Evolutionary conservation across 257 asterid species (phyloP), one percentile per base, ranked within the genome.

Genomic region (Solanum etuberosum): DNA sequence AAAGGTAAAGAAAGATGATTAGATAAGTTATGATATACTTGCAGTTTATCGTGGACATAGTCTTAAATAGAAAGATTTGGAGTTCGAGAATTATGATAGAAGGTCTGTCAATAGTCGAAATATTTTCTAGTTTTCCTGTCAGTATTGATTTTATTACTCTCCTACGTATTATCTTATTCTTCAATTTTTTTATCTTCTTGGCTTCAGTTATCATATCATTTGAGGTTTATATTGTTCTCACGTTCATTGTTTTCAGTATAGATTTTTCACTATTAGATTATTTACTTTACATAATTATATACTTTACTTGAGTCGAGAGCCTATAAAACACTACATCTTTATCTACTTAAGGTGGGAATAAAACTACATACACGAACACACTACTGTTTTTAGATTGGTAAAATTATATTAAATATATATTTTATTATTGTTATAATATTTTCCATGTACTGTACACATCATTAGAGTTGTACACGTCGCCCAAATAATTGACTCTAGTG

Each of bases 21-120:
- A 59, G 11, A 59, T 8, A 21, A 59, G 67, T 21, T 23, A 59
- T 9, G 3, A 21, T 21, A 59, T 1, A 59, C 2, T 21, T 59
- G 67, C 1, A 23, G 5, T 1, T 59, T 21, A 4, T 21, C 1
- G 3, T 4, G 14, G 7, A 59, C 1, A 23, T 59, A 0, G 9
- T 4, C 0, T 10, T 59, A 23, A 0, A 59, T 9, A 59, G 5
- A 3, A 59, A 59, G 29, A 59, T 59, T 59, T 59, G 1, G 1
- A 59, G 7, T 9, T 23, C 0, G 0, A 59, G 1, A 9, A 59
- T 59, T 9, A 4, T 23, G 68, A 9, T 23, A 23, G 68, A 59
- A 23, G 1, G 15, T 59, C 0, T 1, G 7, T 59, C 23, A 1
- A 5, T 59, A 59, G 12, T 59, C 6, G 1, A 3, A 46, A n/a